These are phyloP conservation scores for Zygoascus hellenicus DNA, from an alignment of 1,139 yeast genomes.

Conservation along the genomic window DNA sequence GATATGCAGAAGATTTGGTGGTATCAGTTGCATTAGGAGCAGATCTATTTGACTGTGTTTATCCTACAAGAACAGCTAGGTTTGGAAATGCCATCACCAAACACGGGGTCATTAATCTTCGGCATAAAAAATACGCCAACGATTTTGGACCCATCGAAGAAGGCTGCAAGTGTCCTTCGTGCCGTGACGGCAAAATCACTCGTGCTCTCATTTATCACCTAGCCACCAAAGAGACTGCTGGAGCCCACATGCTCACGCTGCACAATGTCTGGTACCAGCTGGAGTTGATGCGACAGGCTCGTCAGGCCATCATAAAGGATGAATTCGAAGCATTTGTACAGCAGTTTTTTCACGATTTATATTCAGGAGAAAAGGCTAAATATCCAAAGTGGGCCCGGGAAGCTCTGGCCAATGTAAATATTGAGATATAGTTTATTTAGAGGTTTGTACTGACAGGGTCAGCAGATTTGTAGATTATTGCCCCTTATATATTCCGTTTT, in stretches of 20 bases:
- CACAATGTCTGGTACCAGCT: constrained; percentile 42
- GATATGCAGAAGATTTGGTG: constrained; percentile 43
- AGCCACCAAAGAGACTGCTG: constrained; percentile 39
- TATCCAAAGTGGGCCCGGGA: constrained; percentile 41
- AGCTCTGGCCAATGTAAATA: constrained; percentile 35
- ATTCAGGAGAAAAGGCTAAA: constrained; percentile 30
- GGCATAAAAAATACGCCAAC: constrained; percentile 32
- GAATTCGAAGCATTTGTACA: constrained; percentile 35
- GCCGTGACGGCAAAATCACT: constrained; percentile 32
- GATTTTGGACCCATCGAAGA: constrained; percentile 37
- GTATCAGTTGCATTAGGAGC: constrained; percentile 44
- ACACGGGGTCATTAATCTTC: constrained; percentile 35
- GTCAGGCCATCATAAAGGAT: constrained; percentile 38
- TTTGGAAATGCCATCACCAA: constrained; percentile 42
- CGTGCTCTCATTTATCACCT: constrained; percentile 36
- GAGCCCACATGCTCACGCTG: constrained; percentile 40
- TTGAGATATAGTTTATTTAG: constrained; percentile 22
- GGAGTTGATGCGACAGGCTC: constrained; percentile 38
- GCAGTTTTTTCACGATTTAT: constrained; percentile 32
- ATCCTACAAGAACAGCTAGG: constrained; percentile 43
- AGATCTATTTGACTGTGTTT: constrained; percentile 43
- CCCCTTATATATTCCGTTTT: too few species aligned
- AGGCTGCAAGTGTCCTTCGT: constrained; percentile 40
- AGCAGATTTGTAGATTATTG: too few species aligned
- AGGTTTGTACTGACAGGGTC: neutral